A percentile compares a stretch with the other conserved stretches of the same genome.
These are phyloP conservation scores for Botrytis deweyae DNA, from an alignment of 2,329 filamentous ascomycete genomes.

Conservation along the genomic window DNA sequence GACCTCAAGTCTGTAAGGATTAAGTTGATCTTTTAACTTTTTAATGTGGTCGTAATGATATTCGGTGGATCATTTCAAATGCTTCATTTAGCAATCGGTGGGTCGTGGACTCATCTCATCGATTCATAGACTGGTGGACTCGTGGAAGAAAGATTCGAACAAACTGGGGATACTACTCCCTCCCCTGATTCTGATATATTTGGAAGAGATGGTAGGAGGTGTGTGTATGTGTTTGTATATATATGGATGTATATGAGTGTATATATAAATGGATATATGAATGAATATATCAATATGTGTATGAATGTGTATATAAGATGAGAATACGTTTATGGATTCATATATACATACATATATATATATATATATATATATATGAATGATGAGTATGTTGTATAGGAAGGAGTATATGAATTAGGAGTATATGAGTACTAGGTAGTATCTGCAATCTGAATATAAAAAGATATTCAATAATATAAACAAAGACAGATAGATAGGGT, in stretches of 20 bases:
- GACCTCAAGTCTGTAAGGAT: neutral
- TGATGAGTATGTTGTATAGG: neutral
- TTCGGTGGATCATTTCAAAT: conserved; percentile 1
- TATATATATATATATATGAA: too few relatives aligned
- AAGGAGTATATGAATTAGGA: neutral
- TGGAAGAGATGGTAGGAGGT: neutral
- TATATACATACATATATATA: too few relatives aligned
- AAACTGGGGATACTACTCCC: neutral
- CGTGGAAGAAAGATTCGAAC: neutral
- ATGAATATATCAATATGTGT: too few relatives aligned
- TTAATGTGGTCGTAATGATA: neutral
- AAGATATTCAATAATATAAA: neutral
- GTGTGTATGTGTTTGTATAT: too few relatives aligned
- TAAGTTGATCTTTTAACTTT: conserved; percentile 3
- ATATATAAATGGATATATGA: too few relatives aligned
- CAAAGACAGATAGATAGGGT: neutral
- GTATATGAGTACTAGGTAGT: neutral
- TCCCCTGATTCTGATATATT: conserved; percentile 5
- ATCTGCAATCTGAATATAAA: neutral
- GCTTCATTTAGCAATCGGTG: conserved; percentile 6
- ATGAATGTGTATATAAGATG: neutral
- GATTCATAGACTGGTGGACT: neutral
- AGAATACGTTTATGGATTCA: neutral
- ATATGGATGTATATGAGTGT: neutral
- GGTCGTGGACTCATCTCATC: neutral